Evolutionary conservation across 2,329 filamentous ascomycete species (phyloP).

Genomic region (Escovopsis sp.): DNA sequence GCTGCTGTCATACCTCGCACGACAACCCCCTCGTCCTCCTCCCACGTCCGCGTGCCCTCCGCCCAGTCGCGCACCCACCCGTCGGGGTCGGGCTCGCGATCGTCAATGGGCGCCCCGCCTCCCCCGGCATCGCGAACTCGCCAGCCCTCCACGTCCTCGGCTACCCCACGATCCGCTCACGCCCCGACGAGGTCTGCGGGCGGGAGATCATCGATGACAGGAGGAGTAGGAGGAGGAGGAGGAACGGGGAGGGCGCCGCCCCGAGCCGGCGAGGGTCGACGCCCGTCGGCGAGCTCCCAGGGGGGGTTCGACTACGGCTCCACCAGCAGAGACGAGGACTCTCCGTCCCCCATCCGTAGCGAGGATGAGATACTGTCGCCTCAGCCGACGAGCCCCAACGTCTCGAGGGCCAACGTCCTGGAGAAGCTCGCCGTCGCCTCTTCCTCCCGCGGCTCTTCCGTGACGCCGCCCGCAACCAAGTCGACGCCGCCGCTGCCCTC

Average conservation of each 20-base stretch:
- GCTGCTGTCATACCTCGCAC: slow-evolving; percentile 43
- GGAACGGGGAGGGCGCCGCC: slow-evolving; percentile 16
- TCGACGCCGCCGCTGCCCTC: slow-evolving; percentile 14
- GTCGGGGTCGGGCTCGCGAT: slow-evolving; percentile 37
- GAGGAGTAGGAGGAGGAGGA: slow-evolving; percentile 13
- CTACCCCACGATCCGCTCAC: slow-evolving; percentile 17
- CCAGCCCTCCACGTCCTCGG: slow-evolving; percentile 30
- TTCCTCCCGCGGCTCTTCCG: slow-evolving; percentile 13
- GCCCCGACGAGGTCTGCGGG: slow-evolving; percentile 23
- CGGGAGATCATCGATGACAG: slow-evolving; percentile 19
- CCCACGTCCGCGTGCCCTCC: slow-evolving; percentile 34
- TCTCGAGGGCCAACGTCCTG: slow-evolving; percentile 34
- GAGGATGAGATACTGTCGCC: slow-evolving; percentile 36
- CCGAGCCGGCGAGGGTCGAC: slow-evolving; percentile 26
- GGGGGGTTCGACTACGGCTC: slow-evolving; percentile 26
- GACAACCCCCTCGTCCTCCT: slow-evolving; percentile 35
- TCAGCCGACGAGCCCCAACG: slow-evolving; percentile 35
- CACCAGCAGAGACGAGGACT: slow-evolving; percentile 19
- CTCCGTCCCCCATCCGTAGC: slow-evolving; percentile 34
- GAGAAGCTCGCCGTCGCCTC: slow-evolving; percentile 34
- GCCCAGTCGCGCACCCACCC: slow-evolving; percentile 37
- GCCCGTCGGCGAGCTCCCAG: slow-evolving; percentile 32
- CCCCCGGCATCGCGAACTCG: slow-evolving; percentile 30
- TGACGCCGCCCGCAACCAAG: slow-evolving; percentile 19
- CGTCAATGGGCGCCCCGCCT: slow-evolving; percentile 54